These are phyloP conservation scores for Parachaetomium inaequale DNA, from an alignment of 495 filamentous ascomycete genomes.

Conservation along the genomic window DNA sequence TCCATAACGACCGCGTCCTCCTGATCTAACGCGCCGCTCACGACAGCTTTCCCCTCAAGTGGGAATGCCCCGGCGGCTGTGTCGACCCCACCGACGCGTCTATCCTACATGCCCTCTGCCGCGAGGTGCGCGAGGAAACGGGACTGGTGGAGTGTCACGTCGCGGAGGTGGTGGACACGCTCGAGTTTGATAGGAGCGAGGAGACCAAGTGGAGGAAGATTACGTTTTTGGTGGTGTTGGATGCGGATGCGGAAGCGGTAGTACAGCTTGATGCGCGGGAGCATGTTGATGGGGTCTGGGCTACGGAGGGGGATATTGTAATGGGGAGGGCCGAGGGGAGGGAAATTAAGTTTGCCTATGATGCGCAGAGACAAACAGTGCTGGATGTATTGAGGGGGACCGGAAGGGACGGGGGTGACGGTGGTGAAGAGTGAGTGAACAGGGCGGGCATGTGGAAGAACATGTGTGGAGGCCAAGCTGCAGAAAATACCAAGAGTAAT, in stretches of 20 bases:
- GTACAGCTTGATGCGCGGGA: conserved; percentile 35
- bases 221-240: conserved; percentile 35
- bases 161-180: conserved; percentile 20
- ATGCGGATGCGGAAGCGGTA: conserved; percentile 7
- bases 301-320: conserved; percentile 34
- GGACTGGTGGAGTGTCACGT: conserved; percentile 33
- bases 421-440: too few relatives aligned
- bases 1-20: conserved; percentile 35
- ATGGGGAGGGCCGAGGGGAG: conserved; percentile 27
- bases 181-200: conserved; percentile 20
- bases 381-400: conserved; percentile 25
- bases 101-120: conserved; percentile 42
- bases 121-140: conserved; percentile 53
- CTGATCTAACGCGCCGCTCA: conserved; percentile 46
- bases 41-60: conserved; percentile 43
- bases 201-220: conserved; percentile 32
- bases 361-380: conserved; percentile 24
- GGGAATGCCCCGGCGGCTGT: conserved; percentile 52
- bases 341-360: conserved; percentile 33
- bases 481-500: too few relatives aligned
- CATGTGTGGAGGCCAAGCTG: too few relatives aligned
- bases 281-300: conserved; percentile 40
- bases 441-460: too few relatives aligned
- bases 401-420: not conserved
- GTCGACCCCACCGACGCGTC: conserved; percentile 40